Base-by-base conservation (phyloP, 164 flowering plant genomes). In the Macadamia tetraphylla region DNA sequence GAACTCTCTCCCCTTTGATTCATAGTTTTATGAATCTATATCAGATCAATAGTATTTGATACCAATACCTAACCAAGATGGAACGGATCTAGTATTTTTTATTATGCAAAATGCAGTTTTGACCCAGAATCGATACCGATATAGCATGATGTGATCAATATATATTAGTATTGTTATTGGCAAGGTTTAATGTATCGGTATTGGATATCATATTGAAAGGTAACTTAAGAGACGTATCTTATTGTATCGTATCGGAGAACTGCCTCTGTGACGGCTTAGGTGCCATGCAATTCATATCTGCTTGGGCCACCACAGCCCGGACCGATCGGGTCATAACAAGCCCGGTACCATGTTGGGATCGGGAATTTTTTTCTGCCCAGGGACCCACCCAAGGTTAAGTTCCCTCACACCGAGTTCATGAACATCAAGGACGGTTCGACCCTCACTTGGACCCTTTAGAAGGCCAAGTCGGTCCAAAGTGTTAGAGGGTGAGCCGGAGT, bases 201-300 rank as follows among this genome's bases (percentile, higher is more conserved):
- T 23, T 23, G 23, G 23, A 23, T 23, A 23, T 23, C 23, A 23
- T 23, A 23, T 23, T 23, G 23, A 23, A 23, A 23, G 23, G 23
- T 23, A 0, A 0, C 23, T 23, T 23, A 23, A 23, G 23, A 23
- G 23, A 23, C 23, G 23, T 23, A 23, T 23, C 23, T 23, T 23
- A 23, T 23, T 23, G 23, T 23, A 23, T 23, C 23, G 23, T 23
- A 23, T 23, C 23, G 23, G 23, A 23, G 23, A 23, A 94, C 64
- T 91, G 96, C 78, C 71, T 94, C 0, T 89, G 92, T 52, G 98
- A 94, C 52, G 98, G 98, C n/a, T 77, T 87, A 2, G 98, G 96
- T 1, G 97, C 97, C 0, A 91, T 93, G 97, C 91, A 91, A 69
- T 91, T 93, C 66, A 78, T 88, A 3, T 62, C 73, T 14, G 89